Percentiles rank a stretch among this genome's conserved stretches.
Evolutionary conservation across 1,139 yeast species (phyloP).

Genomic region (Hanseniaspora sp.): DNA sequence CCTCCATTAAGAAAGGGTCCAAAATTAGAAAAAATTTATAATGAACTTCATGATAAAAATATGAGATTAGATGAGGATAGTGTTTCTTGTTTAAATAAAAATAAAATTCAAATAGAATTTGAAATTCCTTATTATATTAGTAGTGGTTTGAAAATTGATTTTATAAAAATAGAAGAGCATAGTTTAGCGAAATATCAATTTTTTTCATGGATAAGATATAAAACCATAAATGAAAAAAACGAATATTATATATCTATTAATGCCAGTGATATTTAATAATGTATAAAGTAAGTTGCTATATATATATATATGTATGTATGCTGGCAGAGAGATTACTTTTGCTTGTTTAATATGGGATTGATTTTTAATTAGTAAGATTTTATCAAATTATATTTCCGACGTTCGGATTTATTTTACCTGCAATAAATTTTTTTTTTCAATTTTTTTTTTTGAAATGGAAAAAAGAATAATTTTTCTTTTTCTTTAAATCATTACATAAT

Average conservation of each 20-base stretch:
- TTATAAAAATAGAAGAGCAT: conserved; percentile 58
- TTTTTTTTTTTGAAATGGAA: not conserved
- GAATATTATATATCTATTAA: conserved; percentile 26
- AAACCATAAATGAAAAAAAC: conserved; percentile 40
- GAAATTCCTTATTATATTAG: conserved; percentile 59
- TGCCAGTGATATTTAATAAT: not conserved
- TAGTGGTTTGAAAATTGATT: conserved; percentile 62
- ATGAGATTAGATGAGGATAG: conserved; percentile 33
- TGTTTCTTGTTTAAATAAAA: conserved; percentile 17
- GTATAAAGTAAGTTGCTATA: no score
- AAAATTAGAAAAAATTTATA: conserved; percentile 30
- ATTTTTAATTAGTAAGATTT: no score
- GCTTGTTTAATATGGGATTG: no score
- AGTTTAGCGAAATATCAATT: conserved; percentile 53
- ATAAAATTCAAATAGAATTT: conserved; percentile 48
- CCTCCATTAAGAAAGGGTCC: conserved; percentile 32
- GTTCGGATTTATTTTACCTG: no score
- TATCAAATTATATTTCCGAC: no score
- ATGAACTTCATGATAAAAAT: conserved; percentile 33
- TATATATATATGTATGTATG: no score
- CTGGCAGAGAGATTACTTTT: no score
- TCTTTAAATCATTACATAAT: not conserved
- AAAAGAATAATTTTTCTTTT: not conserved
- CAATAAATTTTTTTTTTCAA: no score
- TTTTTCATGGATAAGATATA: conserved; percentile 74